Base-by-base conservation (phyloP, 805 yeast genomes). In the Hermanozyma aechmeae region DNA sequence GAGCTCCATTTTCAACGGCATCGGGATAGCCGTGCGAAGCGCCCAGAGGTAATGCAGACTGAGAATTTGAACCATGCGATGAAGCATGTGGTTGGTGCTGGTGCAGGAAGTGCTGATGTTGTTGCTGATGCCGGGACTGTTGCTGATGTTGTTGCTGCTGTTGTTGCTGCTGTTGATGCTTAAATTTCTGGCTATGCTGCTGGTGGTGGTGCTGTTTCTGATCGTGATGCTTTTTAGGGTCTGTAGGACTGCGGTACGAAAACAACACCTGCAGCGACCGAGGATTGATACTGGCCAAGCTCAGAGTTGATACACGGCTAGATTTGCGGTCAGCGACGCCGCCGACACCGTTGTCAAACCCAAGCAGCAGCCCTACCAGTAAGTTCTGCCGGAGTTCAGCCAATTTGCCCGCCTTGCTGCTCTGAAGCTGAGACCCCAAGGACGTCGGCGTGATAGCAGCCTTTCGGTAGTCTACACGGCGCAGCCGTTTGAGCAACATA, bases 381-480 rank as follows among this genome's bases (percentile, higher is more conserved):
- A 47, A 28, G 25, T 45, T 44, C 28, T 35, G 47, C 13, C 54
- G 28, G 24, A 50, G 37, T 13, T 44, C 51, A 1, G 54, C 48
- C 28, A 50, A 31, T 23, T 49, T 50, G 4, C 43, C 53, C 8
- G 49, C 45, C 28, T 49, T 49, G 27, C 30, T 37, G 28, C 20
- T 32, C 30, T 47, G 43, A n/a, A 53, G 38, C 30, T 58, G 34
- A 42, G 45, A 30, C 25, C 51, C 33, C 50, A 50, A 9, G 56
- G 30, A 40, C 11, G 30, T 26, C 12, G 39, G 6, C 13, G 37
- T 25, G 3, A 42, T 26, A n/a, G 35, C 15, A 2, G 33, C 15
- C 26, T 61, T 61, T 16, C 62, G 40, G 40, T 61, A 61, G 35
- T 60, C 65, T 2, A 56, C 48, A 26, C 69, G 45, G 33, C 68